Base-by-base conservation (phyloP, 495 filamentous ascomycete species). In the Xylaria acuta region DNA sequence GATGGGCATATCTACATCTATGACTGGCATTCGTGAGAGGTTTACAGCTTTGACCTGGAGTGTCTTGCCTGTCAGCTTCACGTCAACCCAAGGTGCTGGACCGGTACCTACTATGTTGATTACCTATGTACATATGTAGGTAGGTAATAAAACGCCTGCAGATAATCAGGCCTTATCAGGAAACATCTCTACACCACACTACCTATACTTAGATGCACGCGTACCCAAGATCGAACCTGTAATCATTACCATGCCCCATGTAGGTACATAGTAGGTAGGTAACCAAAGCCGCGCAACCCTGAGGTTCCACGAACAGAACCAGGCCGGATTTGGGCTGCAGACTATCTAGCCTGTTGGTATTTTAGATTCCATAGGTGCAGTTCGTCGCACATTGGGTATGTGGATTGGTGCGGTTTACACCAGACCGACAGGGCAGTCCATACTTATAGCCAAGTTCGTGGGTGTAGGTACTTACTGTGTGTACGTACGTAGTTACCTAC, bases 31-130 rank as follows among this genome's bases (percentile, higher is more conserved):
- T 43, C 7, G n/a, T 51, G 47, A 11, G 47, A 49, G n/a, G 20
- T 53, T 25, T 14, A 27, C 20, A n/a, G n/a, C n/a, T n/a, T n/a
- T 27, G 51, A 54, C 22, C 25, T 54, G 51, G 22, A 51, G 25
- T 30, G 53, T 56, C 53, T 56, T 56, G 53, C 14, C 53, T 53
- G 27, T 56, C 27, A 56, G 53, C 25, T 56, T 32, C 53, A 56
- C 27, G 14, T 30, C 27, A 56, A 56, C 53, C 53, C 53, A 32
- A 30, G 6, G 53, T 56, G 25, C 27, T 18, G 53, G 53, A 32
- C 53, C 53, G 53, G 53, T 56, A 56, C 27, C 27, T 56, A 38
- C 36, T n/a, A n/a, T n/a, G n/a, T n/a, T n/a, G n/a, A n/a, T n/a
- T n/a, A n/a, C n/a, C n/a, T n/a, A n/a, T n/a, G n/a, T n/a, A n/a